Base-by-base conservation (phyloP, 1,284 basidiomycete genomes). In the Puccinia triticina region DNA sequence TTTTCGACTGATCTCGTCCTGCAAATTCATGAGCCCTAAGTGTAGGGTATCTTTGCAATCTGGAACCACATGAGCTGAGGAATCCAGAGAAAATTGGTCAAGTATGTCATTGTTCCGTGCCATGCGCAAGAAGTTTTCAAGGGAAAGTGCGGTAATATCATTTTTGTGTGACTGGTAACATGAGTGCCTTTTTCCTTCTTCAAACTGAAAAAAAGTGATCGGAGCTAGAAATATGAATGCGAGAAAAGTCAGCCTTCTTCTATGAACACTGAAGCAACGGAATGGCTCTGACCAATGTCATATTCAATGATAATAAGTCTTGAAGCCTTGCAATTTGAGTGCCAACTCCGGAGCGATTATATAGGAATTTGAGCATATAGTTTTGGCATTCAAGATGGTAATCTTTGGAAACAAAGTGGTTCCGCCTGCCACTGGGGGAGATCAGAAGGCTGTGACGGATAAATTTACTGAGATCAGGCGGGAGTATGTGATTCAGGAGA, bases 141-240 rank as follows among this genome's bases (percentile, higher is more conserved):
- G 34, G 23, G 46, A 46, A 5, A 37, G 2, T 2, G 4, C 4
- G 37, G 40, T 46, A 21, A 69, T 69, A 40, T 29, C 46, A 8
- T 43, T 69, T 34, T 69, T 69, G 67, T 69, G 67, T n/a, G 40
- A 46, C 40, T 69, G 67, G 40, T 69, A 16, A 69, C 2, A 4
- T 69, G 34, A 1, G 8, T 14, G 46, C 40, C 67, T 3, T 46
- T 8, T 23, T 69, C 67, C 5, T 11, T 46, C 18, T 69, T 43
- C 21, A 69, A 21, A 29, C 23, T 46, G 16, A 40, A 21, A 46
- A 46, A 46, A 18, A 46, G 11, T 7, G 46, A 43, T n/a, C 67
- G 10, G 2, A 69, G 46, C 67, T 69, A 40, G 5, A n/a, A 59
- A 59, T n/a, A 8, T 59, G 21, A 7, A 59, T 7, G 23, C 55